Conservation (phyloP, 1,284 basidiomycete genomes). For the Ganoderma leucocontextum region DNA sequence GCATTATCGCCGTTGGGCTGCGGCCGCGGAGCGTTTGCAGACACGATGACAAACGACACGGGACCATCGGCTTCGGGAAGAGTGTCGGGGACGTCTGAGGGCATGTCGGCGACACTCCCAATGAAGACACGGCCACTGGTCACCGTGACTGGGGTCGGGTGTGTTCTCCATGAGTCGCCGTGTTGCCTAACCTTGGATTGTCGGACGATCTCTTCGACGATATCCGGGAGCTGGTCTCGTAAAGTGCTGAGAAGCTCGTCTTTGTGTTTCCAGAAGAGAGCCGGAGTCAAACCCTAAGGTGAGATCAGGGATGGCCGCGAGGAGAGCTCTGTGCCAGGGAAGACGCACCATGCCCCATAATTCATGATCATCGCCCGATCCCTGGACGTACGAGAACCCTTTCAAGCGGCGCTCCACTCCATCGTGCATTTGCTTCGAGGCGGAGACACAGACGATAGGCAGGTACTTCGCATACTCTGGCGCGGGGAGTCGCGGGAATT, state of each 20-base stretch:
- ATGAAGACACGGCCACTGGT: constrained; percentile 38
- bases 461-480: constrained; percentile 49
- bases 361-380: constrained; percentile 91
- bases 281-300: constrained; percentile 73
- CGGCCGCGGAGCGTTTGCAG: constrained; percentile 12
- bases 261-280: constrained; percentile 74
- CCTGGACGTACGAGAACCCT: constrained; percentile 86
- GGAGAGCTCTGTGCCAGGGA: background rate
- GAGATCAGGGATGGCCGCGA: background rate
- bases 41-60: constrained; percentile 37
- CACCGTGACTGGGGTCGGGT: constrained; percentile 38
- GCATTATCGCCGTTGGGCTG: background rate
- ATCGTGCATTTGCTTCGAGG: constrained; percentile 70
- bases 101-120: constrained; percentile 37
- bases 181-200: background rate
- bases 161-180: constrained; percentile 27
- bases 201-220: constrained; percentile 57
- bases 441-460: constrained; percentile 82
- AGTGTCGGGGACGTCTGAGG: constrained; percentile 25
- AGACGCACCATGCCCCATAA: constrained; percentile 77
- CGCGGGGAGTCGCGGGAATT: constrained; percentile 49
- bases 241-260: constrained; percentile 54
- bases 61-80: constrained; percentile 14
- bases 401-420: constrained; percentile 63
- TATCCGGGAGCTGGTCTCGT: constrained; percentile 55